Conservation (phyloP, 129 eudicot genomes). For the Flaveria bidentis region DNA sequence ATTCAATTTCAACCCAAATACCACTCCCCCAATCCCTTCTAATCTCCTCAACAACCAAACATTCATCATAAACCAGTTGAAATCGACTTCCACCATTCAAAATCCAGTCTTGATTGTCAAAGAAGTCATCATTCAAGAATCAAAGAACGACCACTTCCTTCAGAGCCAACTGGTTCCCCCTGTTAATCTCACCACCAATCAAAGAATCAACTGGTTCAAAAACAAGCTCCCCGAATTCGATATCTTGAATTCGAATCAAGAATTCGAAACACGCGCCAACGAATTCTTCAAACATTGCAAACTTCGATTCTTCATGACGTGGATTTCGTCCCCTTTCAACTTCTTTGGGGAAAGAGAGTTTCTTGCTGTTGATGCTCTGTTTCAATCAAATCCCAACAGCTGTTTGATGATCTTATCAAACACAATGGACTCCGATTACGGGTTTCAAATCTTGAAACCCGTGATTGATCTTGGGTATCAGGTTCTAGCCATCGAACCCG, state of each 20-base stretch:
- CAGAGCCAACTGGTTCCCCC: constrained; percentile 38
- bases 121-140: constrained; percentile 34
- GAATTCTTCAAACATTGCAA: constrained; percentile 50
- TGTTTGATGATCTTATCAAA: constrained; percentile 68
- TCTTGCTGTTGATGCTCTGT: constrained; percentile 61
- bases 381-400: constrained; percentile 57
- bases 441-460: constrained; percentile 50
- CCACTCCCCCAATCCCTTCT: constrained; percentile 17
- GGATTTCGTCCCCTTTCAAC: constrained; percentile 62
- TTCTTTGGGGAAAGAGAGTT: constrained; percentile 59
- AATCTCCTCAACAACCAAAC: constrained; percentile 30
- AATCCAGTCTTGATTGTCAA: constrained; percentile 34
- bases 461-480: constrained; percentile 36
- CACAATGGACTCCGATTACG: constrained; percentile 51
- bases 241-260: constrained; percentile 39
- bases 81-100: constrained; percentile 26
- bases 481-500: constrained; percentile 48
- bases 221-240: constrained; percentile 39
- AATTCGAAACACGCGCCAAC: constrained; percentile 41
- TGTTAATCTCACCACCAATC: constrained; percentile 27
- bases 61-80: constrained; percentile 35
- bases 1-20: constrained; percentile 15
- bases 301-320: constrained; percentile 66
- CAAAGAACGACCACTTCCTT: neutral
- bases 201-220: constrained; percentile 43